Conservation (phyloP, 768 basidiomycete genomes). For the Naganishia friedmannii region DNA sequence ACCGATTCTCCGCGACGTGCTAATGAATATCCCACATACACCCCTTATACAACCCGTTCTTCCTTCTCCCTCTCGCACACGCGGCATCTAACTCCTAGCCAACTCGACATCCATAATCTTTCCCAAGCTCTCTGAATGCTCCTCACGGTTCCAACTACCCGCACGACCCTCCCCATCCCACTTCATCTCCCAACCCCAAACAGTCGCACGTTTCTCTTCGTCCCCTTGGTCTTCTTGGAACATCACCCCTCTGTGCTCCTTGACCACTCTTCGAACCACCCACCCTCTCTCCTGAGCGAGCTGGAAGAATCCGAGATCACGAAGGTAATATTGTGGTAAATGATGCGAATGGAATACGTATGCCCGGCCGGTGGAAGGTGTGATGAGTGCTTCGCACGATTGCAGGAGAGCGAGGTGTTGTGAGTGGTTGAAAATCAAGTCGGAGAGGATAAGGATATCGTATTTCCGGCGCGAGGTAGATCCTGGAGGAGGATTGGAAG, state of each 20-base stretch:
- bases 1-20: too few relatives aligned
- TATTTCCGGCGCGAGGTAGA: slow-evolving; percentile 53
- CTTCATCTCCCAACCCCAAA: slow-evolving; percentile 74
- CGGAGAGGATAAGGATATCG: slow-evolving; percentile 81
- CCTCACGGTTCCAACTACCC: slow-evolving; percentile 14
- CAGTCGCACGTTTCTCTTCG: slow-evolving; percentile 70
- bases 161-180: slow-evolving; percentile 33
- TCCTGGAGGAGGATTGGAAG: neutral
- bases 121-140: slow-evolving; percentile 16
- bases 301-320: slow-evolving; percentile 77
- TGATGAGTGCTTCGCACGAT: slow-evolving; percentile 30
- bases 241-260: slow-evolving; percentile 72
- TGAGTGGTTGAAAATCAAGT: slow-evolving; percentile 92
- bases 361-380: slow-evolving; percentile 53
- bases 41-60: too few relatives aligned
- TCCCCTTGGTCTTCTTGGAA: slow-evolving; percentile 83
- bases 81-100: too few relatives aligned
- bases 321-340: slow-evolving; percentile 73
- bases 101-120: neutral
- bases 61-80: too few relatives aligned
- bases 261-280: slow-evolving; percentile 68
- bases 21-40: too few relatives aligned
- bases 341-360: slow-evolving; percentile 90
- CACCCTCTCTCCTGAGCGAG: slow-evolving; percentile 66
- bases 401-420: slow-evolving; percentile 54